Base-by-base conservation (phyloP, 2,329 filamentous ascomycete genomes). In the Phaeosphaeriaceae sp. region DNA sequence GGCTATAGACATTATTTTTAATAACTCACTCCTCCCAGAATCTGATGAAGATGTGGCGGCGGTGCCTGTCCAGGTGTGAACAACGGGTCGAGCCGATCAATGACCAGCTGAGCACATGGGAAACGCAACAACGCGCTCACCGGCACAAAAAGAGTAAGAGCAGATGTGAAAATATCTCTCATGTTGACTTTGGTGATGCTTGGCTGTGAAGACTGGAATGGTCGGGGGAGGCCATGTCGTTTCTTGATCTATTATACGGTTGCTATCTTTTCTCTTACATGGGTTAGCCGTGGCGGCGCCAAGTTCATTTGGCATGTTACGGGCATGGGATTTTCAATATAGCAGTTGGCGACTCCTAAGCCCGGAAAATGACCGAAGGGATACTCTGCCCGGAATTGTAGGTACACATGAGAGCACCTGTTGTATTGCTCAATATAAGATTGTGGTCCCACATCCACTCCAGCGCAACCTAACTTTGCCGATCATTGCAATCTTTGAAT, bases 1-100 rank as follows among this genome's bases (percentile, higher is more conserved):
- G 7, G 9, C 2, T 26, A 26, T 3, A 3, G 11, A 26, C 7
- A 2, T 7, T 23, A 13, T 11, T 2, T 34, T 5, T 5, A 29
- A 15, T 1, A 17, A 38, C 50, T 29, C 36, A 60, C 56, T 15
- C 60, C 61, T 41, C 60, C 62, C 1, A 66, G 13, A 15, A 67
- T 61, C 37, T 67, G 63, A 46, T 66, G 64, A 4, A 64, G 28
- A 48, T 67, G 63, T 2, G 63, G 61, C 3, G 63, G 64, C 8
- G 64, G 64, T 16, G 52, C 51, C 20, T 47, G 43, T 4, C 63
- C 63, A 2, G 64, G 64, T 5, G 56, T 62, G 15, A 66, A 63
- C 34, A 67, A 38, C 4, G 64, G 64, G 33, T 67, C 64, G 6
- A 64, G 38, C 2, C 61, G 49, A 23, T 66, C 58, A 15, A 60